Evolutionary conservation across 2,329 filamentous ascomycete genomes (phyloP).

Genomic region (Hypoxylon sp.): DNA sequence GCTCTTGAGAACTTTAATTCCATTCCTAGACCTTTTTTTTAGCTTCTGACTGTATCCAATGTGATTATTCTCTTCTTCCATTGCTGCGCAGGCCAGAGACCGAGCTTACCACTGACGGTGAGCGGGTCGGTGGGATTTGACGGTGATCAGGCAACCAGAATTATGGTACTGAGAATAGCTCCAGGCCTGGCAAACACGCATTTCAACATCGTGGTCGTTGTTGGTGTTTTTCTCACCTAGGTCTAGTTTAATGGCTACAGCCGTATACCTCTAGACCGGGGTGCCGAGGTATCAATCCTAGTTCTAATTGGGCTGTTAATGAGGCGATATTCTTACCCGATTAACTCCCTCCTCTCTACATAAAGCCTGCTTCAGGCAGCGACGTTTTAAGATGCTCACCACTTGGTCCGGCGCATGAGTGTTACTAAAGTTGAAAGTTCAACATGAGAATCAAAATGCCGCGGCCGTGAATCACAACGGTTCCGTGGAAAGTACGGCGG

Average conservation of each 20-base stretch:
- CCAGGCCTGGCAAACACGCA: conserved; percentile 9
- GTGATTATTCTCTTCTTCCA: conserved; percentile 11
- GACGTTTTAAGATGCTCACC: neutral
- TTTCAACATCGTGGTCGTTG: conserved; percentile 1
- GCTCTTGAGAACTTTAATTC: conserved; percentile 35
- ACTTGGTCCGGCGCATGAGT: neutral
- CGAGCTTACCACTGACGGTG: conserved; percentile 14
- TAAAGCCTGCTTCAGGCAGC: conserved; percentile 13
- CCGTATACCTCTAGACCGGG: neutral
- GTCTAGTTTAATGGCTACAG: conserved; percentile 6
- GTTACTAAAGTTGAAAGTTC: conserved; percentile 23
- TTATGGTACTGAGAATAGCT: conserved; percentile 36
- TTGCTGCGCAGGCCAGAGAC: conserved; percentile 5
- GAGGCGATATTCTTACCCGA: conserved; percentile 5
- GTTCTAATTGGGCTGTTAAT: conserved; percentile 18
- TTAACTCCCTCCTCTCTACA: neutral
- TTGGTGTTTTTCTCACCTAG: neutral
- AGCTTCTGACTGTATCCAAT: conserved; percentile 19
- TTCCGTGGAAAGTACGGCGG: neutral
- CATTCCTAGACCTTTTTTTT: conserved; percentile 25
- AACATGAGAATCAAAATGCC: neutral
- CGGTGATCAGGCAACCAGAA: conserved; percentile 31
- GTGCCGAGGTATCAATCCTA: neutral
- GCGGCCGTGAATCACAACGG: neutral
- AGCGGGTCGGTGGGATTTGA: conserved; percentile 32